Evolutionary conservation across 2,329 filamentous ascomycete species (phyloP), one percentile per base, ranked within the genome.

Genomic region (Pseudogymnoascus sp.): DNA sequence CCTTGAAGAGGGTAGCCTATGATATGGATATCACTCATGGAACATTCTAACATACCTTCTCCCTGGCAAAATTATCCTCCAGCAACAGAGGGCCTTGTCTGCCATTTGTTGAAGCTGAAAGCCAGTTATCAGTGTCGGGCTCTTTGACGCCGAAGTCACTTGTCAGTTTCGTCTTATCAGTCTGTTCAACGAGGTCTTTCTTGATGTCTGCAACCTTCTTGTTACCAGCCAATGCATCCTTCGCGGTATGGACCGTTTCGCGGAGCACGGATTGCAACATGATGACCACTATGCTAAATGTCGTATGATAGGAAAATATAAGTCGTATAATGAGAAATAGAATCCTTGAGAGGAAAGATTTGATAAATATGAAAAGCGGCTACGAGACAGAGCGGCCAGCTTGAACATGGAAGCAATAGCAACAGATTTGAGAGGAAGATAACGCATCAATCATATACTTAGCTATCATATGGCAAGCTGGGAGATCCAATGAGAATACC

Each of bases 141-240:
- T 91, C 82, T 75, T 88, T 90, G 28, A 88, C 85, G 21, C 91
- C 91, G 76, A 82, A 90, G 70, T 96, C 91, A 59, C 87, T 88
- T 0, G 90, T 93, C 67, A 92, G 84, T 40, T 83, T 80, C 34
- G 81, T 78, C 38, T 84, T 80, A 60, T 82, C 75, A 50, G 82
- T 76, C 1, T 84, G 79, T 71, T 90, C 81, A 62, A 84, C 82
- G 3, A 78, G 88, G 66, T 86, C 62, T 4, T 61, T 61, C 63
- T 68, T 67, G 64, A 73, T 65, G 23, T 72, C 68, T 8, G 61
- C 50, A 6, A 66, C 59, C 44, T 73, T 73, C 65, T 71, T 69
- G 64, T 72, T 72, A 5, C 40, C 60, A 14, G 50, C 50, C 50
- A 56, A 21, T 34, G 50, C 50, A 18, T 56, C 50, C 50, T 56